Evolutionary conservation across 148 eudicot genomes (phyloP).

Genomic region (Heliosperma pusillum): DNA sequence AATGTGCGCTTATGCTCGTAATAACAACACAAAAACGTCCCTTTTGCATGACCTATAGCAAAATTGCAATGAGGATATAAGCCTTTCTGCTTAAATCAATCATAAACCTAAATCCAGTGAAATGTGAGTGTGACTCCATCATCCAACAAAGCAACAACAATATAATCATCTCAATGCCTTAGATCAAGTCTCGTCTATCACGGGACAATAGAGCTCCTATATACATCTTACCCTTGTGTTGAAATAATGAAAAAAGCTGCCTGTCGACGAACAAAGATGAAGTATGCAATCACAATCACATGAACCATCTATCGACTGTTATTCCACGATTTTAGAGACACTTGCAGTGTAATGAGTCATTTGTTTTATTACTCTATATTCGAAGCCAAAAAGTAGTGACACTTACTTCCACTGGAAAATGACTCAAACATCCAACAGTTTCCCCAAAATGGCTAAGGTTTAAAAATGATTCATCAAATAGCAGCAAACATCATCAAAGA

Average conservation of each 20-base stretch:
- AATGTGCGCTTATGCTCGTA: no score
- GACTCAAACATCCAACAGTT: not conserved
- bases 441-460: not conserved
- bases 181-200: not conserved
- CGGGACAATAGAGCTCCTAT: not conserved
- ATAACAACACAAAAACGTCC: no score
- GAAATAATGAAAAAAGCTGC: not conserved
- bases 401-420: no score
- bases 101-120: not conserved
- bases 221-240: not conserved
- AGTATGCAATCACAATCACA: not conserved
- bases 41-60: no score
- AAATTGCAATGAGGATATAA: no score
- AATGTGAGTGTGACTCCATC: not conserved
- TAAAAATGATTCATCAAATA: not conserved
- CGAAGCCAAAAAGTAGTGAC: no score
- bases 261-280: not conserved
- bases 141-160: no score
- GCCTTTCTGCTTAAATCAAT: no score
- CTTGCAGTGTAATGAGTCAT: not conserved
- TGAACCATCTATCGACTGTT: not conserved
- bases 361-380: not conserved
- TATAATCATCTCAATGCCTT: no score
- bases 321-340: not conserved
- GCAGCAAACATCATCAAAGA: not conserved